Percentiles rank a stretch among this genome's conserved stretches.
phyloP scores from a whole-genome alignment of 1,284 basidiomycete genomes.

The Boletus sp. region DNA sequence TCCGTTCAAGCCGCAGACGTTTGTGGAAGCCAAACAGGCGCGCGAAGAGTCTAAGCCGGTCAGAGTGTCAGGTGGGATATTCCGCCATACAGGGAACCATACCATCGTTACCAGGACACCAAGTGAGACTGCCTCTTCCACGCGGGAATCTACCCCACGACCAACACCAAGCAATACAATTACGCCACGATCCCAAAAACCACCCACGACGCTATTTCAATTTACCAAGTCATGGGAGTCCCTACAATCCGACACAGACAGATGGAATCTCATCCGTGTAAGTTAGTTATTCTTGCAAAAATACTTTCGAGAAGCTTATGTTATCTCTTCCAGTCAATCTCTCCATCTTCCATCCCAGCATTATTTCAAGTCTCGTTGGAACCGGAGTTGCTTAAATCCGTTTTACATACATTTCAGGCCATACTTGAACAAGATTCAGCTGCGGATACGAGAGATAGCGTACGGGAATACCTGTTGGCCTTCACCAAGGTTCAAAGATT shows the following conservation, averaged over 20 bases:
- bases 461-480: constrained; percentile 48
- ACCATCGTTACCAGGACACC: constrained; percentile 40
- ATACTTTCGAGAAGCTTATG: not conserved
- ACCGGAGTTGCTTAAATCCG: constrained; percentile 53
- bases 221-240: constrained; percentile 56
- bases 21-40: constrained; percentile 54
- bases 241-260: constrained; percentile 37
- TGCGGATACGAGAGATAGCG: constrained; percentile 28
- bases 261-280: constrained; percentile 56
- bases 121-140: constrained; percentile 4
- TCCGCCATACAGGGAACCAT: constrained; percentile 51
- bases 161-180: constrained; percentile 6
- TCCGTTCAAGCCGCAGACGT: constrained; percentile 36
- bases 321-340: constrained; percentile 43
- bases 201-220: constrained; percentile 54
- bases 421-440: constrained; percentile 32
- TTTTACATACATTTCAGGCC: constrained; percentile 49
- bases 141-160: constrained; percentile 6
- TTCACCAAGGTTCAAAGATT: constrained; percentile 60
- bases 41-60: constrained; percentile 44
- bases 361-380: constrained; percentile 69
- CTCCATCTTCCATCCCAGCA: constrained; percentile 50
- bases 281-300: constrained; percentile 17
- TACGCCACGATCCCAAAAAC: constrained; percentile 12
- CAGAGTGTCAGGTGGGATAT: constrained; percentile 59